Conservation (phyloP, 176 grass and related monocot genomes). For the Eremochloa ophiuroides region DNA sequence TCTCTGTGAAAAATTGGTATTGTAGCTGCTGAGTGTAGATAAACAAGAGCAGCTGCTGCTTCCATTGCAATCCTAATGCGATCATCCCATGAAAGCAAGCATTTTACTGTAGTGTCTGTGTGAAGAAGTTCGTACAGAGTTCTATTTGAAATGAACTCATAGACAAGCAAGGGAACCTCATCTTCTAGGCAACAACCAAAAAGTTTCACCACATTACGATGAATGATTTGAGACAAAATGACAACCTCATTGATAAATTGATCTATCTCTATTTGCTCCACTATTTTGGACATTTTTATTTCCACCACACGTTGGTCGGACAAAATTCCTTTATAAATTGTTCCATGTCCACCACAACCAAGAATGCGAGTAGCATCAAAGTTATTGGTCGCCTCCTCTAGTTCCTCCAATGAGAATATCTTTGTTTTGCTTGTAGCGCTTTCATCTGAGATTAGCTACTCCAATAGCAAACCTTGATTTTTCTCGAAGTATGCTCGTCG, state of each 20-base stretch:
- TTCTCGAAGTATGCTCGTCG: not conserved
- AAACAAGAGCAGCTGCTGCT: constrained; percentile 30
- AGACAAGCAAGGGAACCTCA: constrained; percentile 41
- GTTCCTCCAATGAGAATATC: constrained; percentile 43
- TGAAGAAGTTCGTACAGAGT: constrained; percentile 41
- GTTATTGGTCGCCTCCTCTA: constrained; percentile 44
- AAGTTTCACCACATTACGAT: constrained; percentile 49
- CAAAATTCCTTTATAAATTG: constrained; percentile 44
- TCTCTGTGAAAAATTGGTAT: constrained; percentile 60
- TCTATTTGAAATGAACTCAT: constrained; percentile 63
- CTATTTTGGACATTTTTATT: constrained; percentile 43
- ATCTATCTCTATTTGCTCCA: constrained; percentile 39
- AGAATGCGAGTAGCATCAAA: constrained; percentile 33
- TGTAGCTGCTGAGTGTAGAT: constrained; percentile 48
- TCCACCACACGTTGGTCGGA: constrained; percentile 29
- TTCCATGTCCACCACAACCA: constrained; percentile 45
- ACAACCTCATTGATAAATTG: constrained; percentile 59
- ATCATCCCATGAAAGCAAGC: constrained; percentile 34
- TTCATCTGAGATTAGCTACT: constrained; percentile 28
- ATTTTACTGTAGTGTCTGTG: not conserved
- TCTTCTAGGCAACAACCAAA: constrained; percentile 54
- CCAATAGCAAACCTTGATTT: not conserved
- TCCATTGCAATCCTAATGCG: constrained; percentile 34
- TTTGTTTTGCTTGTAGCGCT: not conserved
- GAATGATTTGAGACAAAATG: constrained; percentile 42